A percentile compares a stretch with the other conserved stretches of the same genome.
phyloP scores from a whole-genome alignment of 805 yeast species.

The Sugiyamaella boreocaroliniensis region DNA sequence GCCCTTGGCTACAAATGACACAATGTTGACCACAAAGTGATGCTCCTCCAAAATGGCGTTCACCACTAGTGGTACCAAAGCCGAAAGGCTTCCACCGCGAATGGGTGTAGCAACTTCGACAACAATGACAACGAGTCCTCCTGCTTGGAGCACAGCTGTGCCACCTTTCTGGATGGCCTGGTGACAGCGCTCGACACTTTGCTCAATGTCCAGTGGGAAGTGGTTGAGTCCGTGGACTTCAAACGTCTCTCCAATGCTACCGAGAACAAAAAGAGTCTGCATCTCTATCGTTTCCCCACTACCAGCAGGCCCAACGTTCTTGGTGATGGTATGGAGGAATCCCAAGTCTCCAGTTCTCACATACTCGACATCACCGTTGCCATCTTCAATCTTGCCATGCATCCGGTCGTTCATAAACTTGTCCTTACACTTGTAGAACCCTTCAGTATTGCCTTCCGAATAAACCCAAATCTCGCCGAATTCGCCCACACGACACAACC shows the following conservation, averaged over 20 bases:
- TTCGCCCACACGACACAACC: slow-evolving; percentile 80
- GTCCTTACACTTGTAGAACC: slow-evolving; percentile 50
- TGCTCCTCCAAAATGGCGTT: slow-evolving; percentile 73
- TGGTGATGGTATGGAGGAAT: slow-evolving; percentile 68
- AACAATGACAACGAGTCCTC: slow-evolving; percentile 69
- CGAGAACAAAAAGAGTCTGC: slow-evolving; percentile 79
- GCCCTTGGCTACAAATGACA: slow-evolving; percentile 65
- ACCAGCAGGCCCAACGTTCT: slow-evolving; percentile 21
- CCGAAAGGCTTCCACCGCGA: slow-evolving; percentile 45
- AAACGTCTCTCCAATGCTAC: slow-evolving; percentile 77
- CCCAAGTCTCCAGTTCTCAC: slow-evolving; percentile 93
- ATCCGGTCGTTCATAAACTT: slow-evolving; percentile 50
- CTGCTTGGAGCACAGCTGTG: slow-evolving; percentile 70
- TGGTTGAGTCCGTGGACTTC: slow-evolving; percentile 89
- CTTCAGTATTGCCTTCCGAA: slow-evolving; percentile 72
- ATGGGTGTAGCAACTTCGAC: slow-evolving; percentile 50
- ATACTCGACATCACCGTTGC: slow-evolving; percentile 57
- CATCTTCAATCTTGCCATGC: slow-evolving; percentile 55
- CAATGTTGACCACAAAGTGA: slow-evolving; percentile 74
- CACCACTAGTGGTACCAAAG: slow-evolving; percentile 77
- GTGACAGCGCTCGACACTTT: slow-evolving; percentile 51
- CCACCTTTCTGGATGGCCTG: slow-evolving; percentile 36
- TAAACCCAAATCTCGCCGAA: slow-evolving; percentile 96
- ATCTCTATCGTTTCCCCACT: slow-evolving; percentile 33
- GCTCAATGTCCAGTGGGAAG: slow-evolving; percentile 79